phyloP scores from a whole-genome alignment of 148 eudicot species.

The Amaranthus hypochondriacus region DNA sequence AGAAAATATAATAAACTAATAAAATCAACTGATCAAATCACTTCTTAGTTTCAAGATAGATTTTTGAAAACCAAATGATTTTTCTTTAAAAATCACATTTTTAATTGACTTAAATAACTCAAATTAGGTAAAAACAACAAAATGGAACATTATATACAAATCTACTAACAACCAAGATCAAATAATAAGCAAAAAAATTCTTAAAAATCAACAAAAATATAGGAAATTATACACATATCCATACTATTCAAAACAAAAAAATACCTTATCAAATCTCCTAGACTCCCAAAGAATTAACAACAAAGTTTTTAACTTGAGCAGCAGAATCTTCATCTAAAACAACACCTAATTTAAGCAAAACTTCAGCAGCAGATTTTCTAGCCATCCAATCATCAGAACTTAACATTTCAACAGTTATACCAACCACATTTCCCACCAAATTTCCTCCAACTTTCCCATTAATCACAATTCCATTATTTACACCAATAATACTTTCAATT shows the following conservation, averaged over 20 bases:
- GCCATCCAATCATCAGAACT: conserved; percentile 65
- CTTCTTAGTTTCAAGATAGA: not conserved
- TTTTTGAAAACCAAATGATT: not conserved
- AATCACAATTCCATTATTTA: conserved; percentile 36
- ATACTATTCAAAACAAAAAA: not conserved
- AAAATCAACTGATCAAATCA: too few species aligned
- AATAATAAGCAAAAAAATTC: not conserved
- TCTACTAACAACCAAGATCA: not conserved
- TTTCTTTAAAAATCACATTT: not conserved
- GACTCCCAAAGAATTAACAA: conserved; percentile 53
- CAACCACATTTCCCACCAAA: conserved; percentile 36
- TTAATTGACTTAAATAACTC: not conserved
- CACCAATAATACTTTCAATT: conserved; percentile 44
- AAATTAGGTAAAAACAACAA: conserved; percentile 4
- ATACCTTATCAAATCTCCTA: conserved; percentile 61
- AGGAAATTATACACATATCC: not conserved
- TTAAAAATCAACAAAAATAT: not conserved
- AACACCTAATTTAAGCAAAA: conserved; percentile 35
- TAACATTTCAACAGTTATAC: conserved; percentile 40
- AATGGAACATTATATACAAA: conserved; percentile 2
- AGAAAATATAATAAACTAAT: too few species aligned
- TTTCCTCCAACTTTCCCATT: not conserved
- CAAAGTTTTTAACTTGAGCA: conserved; percentile 31
- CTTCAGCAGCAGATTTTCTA: conserved; percentile 65
- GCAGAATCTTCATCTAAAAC: conserved; percentile 26